These are phyloP conservation scores for Excoecaria agallocha DNA, from an alignment of 345 rosid species.

Conservation along the genomic window DNA sequence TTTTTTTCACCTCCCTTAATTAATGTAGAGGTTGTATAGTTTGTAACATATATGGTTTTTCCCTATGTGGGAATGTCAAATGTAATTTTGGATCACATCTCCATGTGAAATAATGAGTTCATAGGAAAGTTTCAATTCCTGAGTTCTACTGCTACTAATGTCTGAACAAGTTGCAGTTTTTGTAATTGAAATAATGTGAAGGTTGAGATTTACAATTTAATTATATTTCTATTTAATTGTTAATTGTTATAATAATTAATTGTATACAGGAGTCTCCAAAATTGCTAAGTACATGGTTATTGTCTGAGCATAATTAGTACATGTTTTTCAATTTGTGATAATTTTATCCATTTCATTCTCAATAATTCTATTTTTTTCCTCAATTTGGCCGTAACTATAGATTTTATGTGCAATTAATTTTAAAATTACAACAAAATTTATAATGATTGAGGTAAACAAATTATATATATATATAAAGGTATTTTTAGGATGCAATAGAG, in stretches of 20 bases:
- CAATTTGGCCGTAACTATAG: no score
- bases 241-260: background rate
- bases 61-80: constrained; percentile 16
- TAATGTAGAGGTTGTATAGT: constrained; percentile 32
- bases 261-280: background rate
- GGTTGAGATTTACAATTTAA: background rate
- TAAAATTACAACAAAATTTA: no score
- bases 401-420: no score
- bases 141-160: background rate
- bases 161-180: constrained; percentile 1
- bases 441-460: no score
- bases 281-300: background rate
- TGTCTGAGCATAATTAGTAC: no score
- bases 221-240: background rate
- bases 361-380: no score
- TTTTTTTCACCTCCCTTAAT: background rate
- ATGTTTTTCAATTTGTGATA: no score
- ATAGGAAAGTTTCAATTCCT: background rate
- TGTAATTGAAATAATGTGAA: background rate
- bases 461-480: no score
- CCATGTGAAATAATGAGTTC: constrained; percentile 17
- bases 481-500: no score
- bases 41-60: constrained; percentile 17
- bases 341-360: no score
- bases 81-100: constrained; percentile 37